Conservation (phyloP, 164 flowering plant genomes). For the Umbilicus rupestris region DNA sequence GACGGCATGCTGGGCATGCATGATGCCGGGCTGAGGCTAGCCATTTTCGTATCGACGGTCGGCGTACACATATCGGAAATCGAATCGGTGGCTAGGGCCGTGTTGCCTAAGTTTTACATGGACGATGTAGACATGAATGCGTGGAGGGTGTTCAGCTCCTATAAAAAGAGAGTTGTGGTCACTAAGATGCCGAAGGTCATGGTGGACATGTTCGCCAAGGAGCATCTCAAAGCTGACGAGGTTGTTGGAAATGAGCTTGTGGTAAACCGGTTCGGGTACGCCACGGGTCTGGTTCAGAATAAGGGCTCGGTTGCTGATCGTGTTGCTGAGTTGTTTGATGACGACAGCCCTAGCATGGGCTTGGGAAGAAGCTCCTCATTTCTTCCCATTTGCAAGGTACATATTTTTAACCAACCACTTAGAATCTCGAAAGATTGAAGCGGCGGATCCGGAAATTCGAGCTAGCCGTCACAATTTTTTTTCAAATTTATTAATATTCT, state of each 20-base stretch:
- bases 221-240: slow-evolving; percentile 63
- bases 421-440: too few relatives aligned
- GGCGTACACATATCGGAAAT: slow-evolving; percentile 57
- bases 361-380: slow-evolving; percentile 33
- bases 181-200: slow-evolving; percentile 58
- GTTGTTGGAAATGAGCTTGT: slow-evolving; percentile 69
- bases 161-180: slow-evolving; percentile 58
- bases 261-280: slow-evolving; percentile 62
- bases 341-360: slow-evolving; percentile 39
- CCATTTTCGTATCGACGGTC: slow-evolving; percentile 55
- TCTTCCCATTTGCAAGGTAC: slow-evolving; percentile 55
- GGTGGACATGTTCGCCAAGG: slow-evolving; percentile 86
- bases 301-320: slow-evolving; percentile 19
- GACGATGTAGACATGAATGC: slow-evolving; percentile 74
- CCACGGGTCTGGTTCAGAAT: slow-evolving; percentile 50
- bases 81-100: slow-evolving; percentile 81
- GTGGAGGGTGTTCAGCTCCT: slow-evolving; percentile 55
- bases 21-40: slow-evolving; percentile 47
- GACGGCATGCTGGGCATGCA: slow-evolving; percentile 29
- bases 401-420: too few relatives aligned
- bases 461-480: too few relatives aligned
- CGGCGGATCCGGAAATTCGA: too few relatives aligned
- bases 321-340: slow-evolving; percentile 28
- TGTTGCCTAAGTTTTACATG: slow-evolving; percentile 92
- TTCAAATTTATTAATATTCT: too few relatives aligned